phyloP scores from a whole-genome alignment of 352 stramenopile species.

The Pythium monospermum region DNA sequence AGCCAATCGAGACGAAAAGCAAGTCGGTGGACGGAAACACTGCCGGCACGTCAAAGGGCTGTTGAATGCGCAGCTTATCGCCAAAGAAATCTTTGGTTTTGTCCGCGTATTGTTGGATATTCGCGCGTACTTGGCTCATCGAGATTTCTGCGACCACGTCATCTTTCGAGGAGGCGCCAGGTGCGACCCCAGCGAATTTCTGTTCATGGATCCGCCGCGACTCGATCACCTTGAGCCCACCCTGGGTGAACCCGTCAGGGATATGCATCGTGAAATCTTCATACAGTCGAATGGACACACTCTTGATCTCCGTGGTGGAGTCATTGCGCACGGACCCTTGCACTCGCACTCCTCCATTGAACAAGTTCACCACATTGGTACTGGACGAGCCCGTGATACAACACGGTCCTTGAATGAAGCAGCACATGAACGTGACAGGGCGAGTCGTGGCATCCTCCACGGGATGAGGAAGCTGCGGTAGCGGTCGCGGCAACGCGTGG shows the following conservation, averaged over 20 bases:
- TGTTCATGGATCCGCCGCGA: slow-evolving; percentile 1
- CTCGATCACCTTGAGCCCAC: not conserved
- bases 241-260: not conserved
- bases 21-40: slow-evolving; percentile 1
- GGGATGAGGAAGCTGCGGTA: not conserved
- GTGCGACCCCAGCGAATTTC: not conserved
- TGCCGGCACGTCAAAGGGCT: slow-evolving; percentile 4
- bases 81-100: not conserved
- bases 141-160: slow-evolving; percentile 6
- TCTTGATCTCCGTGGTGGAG: not conserved
- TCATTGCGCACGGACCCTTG: slow-evolving; percentile 6
- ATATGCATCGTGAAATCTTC: slow-evolving; percentile 11
- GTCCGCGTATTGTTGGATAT: not conserved
- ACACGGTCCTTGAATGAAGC: slow-evolving; percentile 11
- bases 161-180: slow-evolving; percentile 2
- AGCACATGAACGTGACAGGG: slow-evolving; percentile 14
- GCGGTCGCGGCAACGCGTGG: slow-evolving; percentile 1
- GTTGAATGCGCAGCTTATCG: not conserved
- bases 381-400: slow-evolving; percentile 1
- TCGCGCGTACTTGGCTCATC: not conserved
- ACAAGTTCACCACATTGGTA: slow-evolving; percentile 4
- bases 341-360: not conserved
- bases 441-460: slow-evolving; percentile 1
- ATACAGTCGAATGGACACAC: slow-evolving; percentile 5
- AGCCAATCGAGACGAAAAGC: slow-evolving; percentile 10